Base-by-base conservation (phyloP, 164 flowering plant genomes). In the Cinnamomum chago region DNA sequence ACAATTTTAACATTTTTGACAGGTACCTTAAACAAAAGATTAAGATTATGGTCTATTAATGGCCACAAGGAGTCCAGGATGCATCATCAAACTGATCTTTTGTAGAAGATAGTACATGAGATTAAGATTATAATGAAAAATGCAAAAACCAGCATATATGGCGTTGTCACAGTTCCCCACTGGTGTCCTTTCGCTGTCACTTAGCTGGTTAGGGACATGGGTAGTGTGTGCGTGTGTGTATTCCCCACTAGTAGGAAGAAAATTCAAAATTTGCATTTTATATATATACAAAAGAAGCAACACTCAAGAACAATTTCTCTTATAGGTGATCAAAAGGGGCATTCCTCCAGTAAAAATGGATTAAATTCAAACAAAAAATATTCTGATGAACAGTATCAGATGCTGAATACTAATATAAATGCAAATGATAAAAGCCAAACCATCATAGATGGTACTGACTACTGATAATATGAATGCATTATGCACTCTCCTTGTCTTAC, bases 401-500 rank as follows among this genome's bases (percentile, higher is more conserved):
- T 58, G 62, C 62, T 58, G 22, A n/a, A 58, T 58, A n/a, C 18
- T 64, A 64, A 24, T 12, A 64, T 64, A 55, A 64, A 28, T 67
- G 70, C 35, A 67, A 67, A 28, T 24, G 28, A 64, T 64, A 22
- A 15, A 67, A 22, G 35, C 17, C 10, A 28, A 18, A 65, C 12
- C 70, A 18, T 9, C 47, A 30, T 67, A 65, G 47, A 33, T 9
- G 47, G 47, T 40, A 40, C 47, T 30, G n/a, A 18, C 23, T 30
- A 25, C 69, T 17, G 20, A 67, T 67, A 67, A 67, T 30, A 27
- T n/a, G 28, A 50, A 52, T 55, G 15, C n/a, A 2, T 33, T 17
- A 18, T 58, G n/a, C 66, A 11, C 47, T 65, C 35, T 67, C 5
- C 35, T 50, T 17, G 71, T 67, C 96, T 87, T 86, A 95, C 99